Percentiles rank a stretch among this genome's conserved stretches.
Conservation (phyloP, 2,329 filamentous ascomycete genomes). For the Nannizziopsis barbatae region DNA sequence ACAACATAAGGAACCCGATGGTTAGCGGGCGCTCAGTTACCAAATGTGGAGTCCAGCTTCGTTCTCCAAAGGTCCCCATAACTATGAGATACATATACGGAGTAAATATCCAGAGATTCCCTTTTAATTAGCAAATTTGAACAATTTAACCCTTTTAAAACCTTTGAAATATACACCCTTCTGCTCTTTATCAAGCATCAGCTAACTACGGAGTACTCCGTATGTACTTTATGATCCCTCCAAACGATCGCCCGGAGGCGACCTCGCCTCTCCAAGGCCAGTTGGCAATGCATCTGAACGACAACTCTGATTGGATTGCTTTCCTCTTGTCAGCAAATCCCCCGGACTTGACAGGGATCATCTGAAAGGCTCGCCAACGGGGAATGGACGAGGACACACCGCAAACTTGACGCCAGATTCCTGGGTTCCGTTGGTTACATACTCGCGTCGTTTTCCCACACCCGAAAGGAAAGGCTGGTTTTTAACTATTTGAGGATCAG, state of each 20-base stretch:
- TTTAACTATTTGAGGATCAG: constrained; percentile 1
- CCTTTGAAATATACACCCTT: too few species aligned
- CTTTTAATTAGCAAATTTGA: too few species aligned
- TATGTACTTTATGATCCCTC: too few species aligned
- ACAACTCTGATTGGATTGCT: constrained; percentile 7
- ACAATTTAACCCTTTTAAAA: too few species aligned
- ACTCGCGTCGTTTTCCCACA: background rate
- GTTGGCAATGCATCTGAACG: background rate
- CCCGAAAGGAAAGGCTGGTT: background rate
- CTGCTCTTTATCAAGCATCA: too few species aligned
- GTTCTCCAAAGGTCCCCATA: constrained; percentile 9
- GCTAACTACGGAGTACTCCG: too few species aligned
- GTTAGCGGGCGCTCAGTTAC: background rate
- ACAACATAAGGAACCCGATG: background rate
- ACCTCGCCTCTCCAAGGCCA: too few species aligned
- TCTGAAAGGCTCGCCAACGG: background rate
- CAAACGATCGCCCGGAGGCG: too few species aligned
- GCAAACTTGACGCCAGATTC: constrained; percentile 1
- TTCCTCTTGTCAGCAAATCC: background rate
- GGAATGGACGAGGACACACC: constrained; percentile 1
- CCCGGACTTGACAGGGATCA: constrained; percentile 9
- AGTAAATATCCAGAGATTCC: constrained; percentile 1
- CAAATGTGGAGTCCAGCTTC: background rate
- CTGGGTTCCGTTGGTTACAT: background rate
- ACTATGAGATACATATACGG: background rate